A percentile compares a stretch with the other conserved stretches of the same genome.
phyloP scores from a whole-genome alignment of 2,329 filamentous ascomycete genomes.

The Colletotrichum sp. region DNA sequence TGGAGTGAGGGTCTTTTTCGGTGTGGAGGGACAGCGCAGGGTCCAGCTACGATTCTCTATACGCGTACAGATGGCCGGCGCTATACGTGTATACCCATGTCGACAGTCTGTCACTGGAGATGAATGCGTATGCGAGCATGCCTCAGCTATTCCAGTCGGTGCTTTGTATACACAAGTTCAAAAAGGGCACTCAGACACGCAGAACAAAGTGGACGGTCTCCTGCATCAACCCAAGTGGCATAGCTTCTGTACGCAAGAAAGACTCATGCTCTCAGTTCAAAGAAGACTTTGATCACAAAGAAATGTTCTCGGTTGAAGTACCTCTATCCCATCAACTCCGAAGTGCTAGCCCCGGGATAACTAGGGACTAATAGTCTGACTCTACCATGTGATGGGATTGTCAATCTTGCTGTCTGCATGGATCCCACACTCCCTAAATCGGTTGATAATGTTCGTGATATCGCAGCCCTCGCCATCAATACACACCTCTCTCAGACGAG shows the following conservation, averaged over 20 bases:
- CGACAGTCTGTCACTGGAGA: neutral
- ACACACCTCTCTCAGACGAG: neutral
- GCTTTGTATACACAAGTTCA: neutral
- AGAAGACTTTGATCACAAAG: neutral
- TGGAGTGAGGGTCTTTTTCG: neutral
- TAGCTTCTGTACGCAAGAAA: neutral
- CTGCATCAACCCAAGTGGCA: neutral
- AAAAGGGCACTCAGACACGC: neutral
- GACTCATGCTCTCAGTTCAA: neutral
- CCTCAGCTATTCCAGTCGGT: neutral
- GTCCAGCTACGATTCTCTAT: neutral
- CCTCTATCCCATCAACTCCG: neutral
- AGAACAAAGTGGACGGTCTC: neutral
- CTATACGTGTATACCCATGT: neutral
- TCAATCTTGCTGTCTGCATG: neutral
- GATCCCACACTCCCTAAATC: neutral
- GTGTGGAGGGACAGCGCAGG: neutral
- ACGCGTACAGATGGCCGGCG: neutral
- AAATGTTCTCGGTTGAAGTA: neutral
- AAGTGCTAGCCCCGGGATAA: neutral
- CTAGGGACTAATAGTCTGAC: neutral
- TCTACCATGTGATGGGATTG: neutral
- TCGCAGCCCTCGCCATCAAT: neutral
- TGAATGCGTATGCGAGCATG: neutral
- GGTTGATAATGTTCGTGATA: neutral